phyloP scores from a whole-genome alignment of 148 eudicot genomes.

The Oxyria digyna region DNA sequence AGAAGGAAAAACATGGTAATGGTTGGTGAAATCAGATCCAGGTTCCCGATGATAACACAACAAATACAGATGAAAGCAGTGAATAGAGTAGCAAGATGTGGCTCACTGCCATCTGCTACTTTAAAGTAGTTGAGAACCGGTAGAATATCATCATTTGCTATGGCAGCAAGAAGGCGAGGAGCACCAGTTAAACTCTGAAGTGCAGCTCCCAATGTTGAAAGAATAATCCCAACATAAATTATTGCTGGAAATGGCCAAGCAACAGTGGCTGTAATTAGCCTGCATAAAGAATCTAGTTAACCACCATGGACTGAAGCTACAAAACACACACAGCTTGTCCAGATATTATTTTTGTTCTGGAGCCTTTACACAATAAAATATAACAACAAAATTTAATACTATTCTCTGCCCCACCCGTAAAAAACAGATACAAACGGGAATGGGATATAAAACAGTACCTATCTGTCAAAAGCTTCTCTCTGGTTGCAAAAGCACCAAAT shows the following conservation, averaged over 20 bases:
- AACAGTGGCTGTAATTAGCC: constrained; percentile 89
- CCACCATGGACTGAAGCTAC: background rate
- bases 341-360: background rate
- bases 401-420: background rate
- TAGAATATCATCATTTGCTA: constrained; percentile 94
- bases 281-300: constrained; percentile 29
- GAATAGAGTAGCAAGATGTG: constrained; percentile 79
- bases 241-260: constrained; percentile 93
- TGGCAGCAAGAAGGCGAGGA: constrained; percentile 91
- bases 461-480: constrained; percentile 90
- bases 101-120: constrained; percentile 89
- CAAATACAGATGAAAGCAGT: constrained; percentile 91
- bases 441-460: constrained; percentile 35
- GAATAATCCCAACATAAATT: constrained; percentile 80
- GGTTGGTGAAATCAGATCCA: constrained; percentile 94
- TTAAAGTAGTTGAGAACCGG: constrained; percentile 94
- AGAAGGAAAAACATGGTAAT: constrained; percentile 92
- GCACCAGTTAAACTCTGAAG: constrained; percentile 97
- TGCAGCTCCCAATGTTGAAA: constrained; percentile 97
- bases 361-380: background rate
- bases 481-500: constrained; percentile 89
- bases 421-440: background rate
- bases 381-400: background rate
- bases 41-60: constrained; percentile 92
- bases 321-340: background rate